Percentiles rank a stretch among this genome's conserved stretches.
Evolutionary conservation across 257 asterid species (phyloP).

Genomic region (Salvia rosmarinus): DNA sequence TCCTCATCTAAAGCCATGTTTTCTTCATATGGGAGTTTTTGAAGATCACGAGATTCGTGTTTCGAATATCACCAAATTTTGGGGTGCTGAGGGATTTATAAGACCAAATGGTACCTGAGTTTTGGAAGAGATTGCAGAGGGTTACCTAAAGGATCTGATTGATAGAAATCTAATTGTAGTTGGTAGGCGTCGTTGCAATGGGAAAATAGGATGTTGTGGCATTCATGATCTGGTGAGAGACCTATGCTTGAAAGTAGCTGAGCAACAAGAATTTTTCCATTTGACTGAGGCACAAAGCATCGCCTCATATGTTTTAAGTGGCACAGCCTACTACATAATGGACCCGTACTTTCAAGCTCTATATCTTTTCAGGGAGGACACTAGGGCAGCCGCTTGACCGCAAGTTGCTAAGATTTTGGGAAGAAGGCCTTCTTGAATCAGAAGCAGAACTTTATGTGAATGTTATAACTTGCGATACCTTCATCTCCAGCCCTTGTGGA

Average conservation of each 20-base stretch:
- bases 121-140: constrained; percentile 12
- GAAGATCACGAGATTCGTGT: background rate
- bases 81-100: constrained; percentile 28
- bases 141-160: constrained; percentile 4
- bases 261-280: background rate
- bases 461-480: background rate
- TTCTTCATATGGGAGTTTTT: constrained; percentile 25
- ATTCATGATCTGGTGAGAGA: constrained; percentile 25
- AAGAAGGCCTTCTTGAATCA: background rate
- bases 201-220: background rate
- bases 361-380: rapidly evolving
- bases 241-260: background rate
- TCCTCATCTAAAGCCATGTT: constrained; percentile 25
- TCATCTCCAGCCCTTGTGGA: background rate
- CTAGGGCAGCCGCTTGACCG: too few relatives aligned
- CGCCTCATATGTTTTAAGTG: background rate
- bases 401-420: background rate
- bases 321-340: too few relatives aligned
- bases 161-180: constrained; percentile 15
- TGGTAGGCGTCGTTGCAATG: background rate
- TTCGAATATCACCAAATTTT: background rate
- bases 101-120: background rate
- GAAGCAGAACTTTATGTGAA: background rate
- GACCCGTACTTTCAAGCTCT: background rate
- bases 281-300: background rate